Evolutionary conservation across 495 filamentous ascomycete genomes (phyloP), one percentile per base, ranked within the genome.

Genomic region (Parmelia sp.): DNA sequence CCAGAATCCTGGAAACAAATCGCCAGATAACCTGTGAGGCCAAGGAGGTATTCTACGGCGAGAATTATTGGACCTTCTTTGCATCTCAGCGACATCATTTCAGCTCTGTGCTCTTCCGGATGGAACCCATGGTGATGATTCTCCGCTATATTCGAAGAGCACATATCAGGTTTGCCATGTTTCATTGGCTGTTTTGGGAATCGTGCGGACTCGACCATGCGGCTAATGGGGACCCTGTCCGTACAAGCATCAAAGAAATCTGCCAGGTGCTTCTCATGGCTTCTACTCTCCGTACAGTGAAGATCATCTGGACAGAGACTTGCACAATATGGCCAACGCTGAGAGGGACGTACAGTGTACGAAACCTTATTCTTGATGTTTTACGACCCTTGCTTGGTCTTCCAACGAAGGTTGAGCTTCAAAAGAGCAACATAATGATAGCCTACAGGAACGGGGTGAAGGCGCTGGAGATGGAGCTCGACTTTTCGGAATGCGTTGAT

Each of bases 41-140:
- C 2, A 64, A 64, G 27, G 51, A 64, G 36, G 57, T 64, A n/a
- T 64, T 64, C 8, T 59, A 64, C 36, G 42, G 57, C 23, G 62
- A 64, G 21, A 64, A 64, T 5, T 15, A 53, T 51, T 64, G 56
- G 56, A 51, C 57, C 23, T 59, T 64, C 33, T 58, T 59, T 64
- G 62, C 45, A 21, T 45, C 39, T 12, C 42, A 6, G 3, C 17
- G 44, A 37, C 39, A 17, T 17, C 15, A n/a, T 4, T 23, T 58
- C 56, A 29, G 23, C 8, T 25, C 27, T 7, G 3, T 45, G 25
- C 21, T 25, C 14, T 51, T 37, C 40, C 40, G 17, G 25, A 19
- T 49, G 29, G 7, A 33, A 35, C 62, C 62, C 4, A 42, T 64
- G 42, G 12, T 25, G 14, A 14, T 57, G n/a, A 55, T 35, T 17